A percentile compares a stretch with the other conserved stretches of the same genome.
phyloP scores from a whole-genome alignment of 352 stramenopile species.

The Aphanomyces cochlioides region DNA sequence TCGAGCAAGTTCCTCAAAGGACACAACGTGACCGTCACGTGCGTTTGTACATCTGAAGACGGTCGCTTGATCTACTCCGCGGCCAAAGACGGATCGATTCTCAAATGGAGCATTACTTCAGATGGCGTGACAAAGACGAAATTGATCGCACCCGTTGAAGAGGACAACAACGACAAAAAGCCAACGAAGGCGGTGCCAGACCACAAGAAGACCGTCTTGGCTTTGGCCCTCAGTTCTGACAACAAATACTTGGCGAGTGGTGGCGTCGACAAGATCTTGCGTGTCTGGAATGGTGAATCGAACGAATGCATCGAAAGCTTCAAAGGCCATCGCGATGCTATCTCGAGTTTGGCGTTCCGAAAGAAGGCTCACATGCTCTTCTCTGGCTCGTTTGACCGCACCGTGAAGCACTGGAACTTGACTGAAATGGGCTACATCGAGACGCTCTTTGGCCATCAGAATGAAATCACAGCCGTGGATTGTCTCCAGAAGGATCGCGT shows the following conservation, averaged over 20 bases:
- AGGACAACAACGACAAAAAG: slow-evolving; percentile 56
- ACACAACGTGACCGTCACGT: slow-evolving; percentile 83
- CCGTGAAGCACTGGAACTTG: slow-evolving; percentile 94
- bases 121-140: slow-evolving; percentile 71
- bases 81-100: slow-evolving; percentile 89
- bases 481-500: slow-evolving; percentile 87
- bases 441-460: slow-evolving; percentile 92
- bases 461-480: slow-evolving; percentile 87
- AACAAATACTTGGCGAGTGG: slow-evolving; percentile 89
- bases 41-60: slow-evolving; percentile 83
- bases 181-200: slow-evolving; percentile 38
- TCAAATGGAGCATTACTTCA: slow-evolving; percentile 84
- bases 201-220: slow-evolving; percentile 77
- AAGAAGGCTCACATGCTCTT: slow-evolving; percentile 88
- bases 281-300: slow-evolving; percentile 82
- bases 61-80: slow-evolving; percentile 87
- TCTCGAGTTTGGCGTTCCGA: slow-evolving; percentile 85
- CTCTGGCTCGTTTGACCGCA: slow-evolving; percentile 89
- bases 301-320: slow-evolving; percentile 84
- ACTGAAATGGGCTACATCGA: slow-evolving; percentile 95
- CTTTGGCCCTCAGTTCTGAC: slow-evolving; percentile 87
- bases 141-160: slow-evolving; percentile 56
- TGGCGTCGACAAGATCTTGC: slow-evolving; percentile 88
- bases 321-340: slow-evolving; percentile 83
- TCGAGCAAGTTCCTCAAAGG: slow-evolving; percentile 76